Evolutionary conservation across 768 basidiomycete species (phyloP).

Genomic region (Psilocybe sp.): DNA sequence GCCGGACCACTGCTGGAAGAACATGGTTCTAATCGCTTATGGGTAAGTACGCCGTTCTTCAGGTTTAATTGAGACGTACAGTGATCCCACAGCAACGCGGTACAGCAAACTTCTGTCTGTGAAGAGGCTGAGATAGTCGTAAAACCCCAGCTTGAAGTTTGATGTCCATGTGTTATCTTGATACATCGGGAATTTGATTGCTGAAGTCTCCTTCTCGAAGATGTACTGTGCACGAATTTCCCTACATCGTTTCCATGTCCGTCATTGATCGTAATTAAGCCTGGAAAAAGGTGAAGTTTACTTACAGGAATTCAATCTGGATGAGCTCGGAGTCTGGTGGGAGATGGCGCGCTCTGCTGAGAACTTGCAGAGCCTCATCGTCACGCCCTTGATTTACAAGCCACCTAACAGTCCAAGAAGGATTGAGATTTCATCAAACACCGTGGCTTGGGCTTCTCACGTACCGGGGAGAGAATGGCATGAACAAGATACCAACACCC

Average conservation of each 20-base stretch:
- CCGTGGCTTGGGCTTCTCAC: constrained; percentile 6
- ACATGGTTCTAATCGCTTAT: constrained; percentile 51
- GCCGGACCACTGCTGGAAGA: constrained; percentile 80
- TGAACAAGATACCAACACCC: constrained; percentile 66
- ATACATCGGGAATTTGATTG: constrained; percentile 56
- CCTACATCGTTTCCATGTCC: constrained; percentile 24
- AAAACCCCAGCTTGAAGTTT: constrained; percentile 58
- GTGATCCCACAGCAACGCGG: constrained; percentile 59
- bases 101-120: constrained; percentile 53
- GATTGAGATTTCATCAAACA: no score
- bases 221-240: constrained; percentile 75
- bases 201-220: constrained; percentile 66
- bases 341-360: constrained; percentile 58
- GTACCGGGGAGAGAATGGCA: constrained; percentile 80
- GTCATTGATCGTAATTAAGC: not conserved
- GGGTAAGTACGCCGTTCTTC: not conserved
- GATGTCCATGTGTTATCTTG: constrained; percentile 60
- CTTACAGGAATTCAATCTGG: constrained; percentile 71
- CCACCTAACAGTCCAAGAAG: constrained; percentile 43
- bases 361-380: constrained; percentile 65
- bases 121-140: constrained; percentile 62
- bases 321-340: constrained; percentile 63
- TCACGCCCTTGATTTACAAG: constrained; percentile 74
- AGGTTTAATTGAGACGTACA: constrained; percentile 30
- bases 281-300: constrained; percentile 4